Evolutionary conservation across 345 rosid species (phyloP).

Genomic region (Euclidium syriacum): DNA sequence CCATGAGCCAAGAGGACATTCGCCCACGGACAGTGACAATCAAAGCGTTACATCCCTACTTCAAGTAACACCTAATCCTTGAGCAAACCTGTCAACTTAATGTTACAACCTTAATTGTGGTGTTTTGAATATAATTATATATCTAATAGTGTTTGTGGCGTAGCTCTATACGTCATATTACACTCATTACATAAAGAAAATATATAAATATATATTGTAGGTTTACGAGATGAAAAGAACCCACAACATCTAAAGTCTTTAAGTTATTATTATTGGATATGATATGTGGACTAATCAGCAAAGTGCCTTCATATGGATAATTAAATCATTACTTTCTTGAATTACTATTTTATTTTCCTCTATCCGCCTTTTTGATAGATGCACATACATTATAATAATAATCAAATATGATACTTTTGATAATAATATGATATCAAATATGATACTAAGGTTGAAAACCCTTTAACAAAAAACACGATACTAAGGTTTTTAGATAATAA

Average conservation of each 20-base stretch:
- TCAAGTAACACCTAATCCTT: too few species aligned
- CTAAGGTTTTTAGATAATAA: neutral
- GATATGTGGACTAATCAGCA: slow-evolving; percentile 9
- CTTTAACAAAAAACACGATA: too few species aligned
- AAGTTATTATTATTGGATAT: slow-evolving; percentile 14
- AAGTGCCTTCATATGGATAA: slow-evolving; percentile 2
- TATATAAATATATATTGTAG: neutral
- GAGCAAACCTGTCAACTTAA: too few species aligned
- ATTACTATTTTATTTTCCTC: slow-evolving; percentile 2
- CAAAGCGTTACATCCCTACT: too few species aligned
- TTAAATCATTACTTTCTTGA: slow-evolving; percentile 14
- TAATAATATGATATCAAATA: too few species aligned
- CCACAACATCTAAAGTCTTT: slow-evolving; percentile 2
- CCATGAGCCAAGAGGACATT: too few species aligned
- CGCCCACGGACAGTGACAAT: too few species aligned
- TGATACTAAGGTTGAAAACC: too few species aligned
- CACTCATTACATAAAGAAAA: neutral
- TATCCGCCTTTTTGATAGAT: neutral
- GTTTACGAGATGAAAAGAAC: neutral
- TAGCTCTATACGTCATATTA: neutral
- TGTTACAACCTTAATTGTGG: too few species aligned
- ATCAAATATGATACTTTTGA: too few species aligned
- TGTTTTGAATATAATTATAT: too few species aligned
- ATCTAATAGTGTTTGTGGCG: neutral
- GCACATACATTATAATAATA: too few species aligned